phyloP scores from a whole-genome alignment of 2,329 filamentous ascomycete genomes.

The Aureobasidium sp. region DNA sequence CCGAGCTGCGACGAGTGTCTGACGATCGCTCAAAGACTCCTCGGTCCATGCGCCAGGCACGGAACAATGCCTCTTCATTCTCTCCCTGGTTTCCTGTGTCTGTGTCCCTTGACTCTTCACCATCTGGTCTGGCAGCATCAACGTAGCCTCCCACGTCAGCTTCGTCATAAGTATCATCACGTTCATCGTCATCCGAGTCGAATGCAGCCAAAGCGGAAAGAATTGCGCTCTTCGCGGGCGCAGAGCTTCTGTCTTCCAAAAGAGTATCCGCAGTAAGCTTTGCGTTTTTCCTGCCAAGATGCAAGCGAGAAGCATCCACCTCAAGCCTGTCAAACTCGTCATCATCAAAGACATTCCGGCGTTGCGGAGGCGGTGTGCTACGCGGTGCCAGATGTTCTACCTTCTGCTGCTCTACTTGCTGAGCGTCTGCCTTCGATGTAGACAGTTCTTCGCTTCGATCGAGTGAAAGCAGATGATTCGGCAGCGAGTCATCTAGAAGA shows the following conservation, averaged over 20 bases:
- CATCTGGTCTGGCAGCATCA: slow-evolving; percentile 51
- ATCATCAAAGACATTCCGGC: slow-evolving; percentile 71
- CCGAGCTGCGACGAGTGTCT: slow-evolving; percentile 57
- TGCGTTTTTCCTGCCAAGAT: slow-evolving; percentile 66
- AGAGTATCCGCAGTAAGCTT: slow-evolving; percentile 64
- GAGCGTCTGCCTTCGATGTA: slow-evolving; percentile 19
- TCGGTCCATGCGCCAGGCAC: slow-evolving; percentile 58
- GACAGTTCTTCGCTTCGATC: slow-evolving; percentile 61
- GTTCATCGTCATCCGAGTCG: slow-evolving; percentile 90
- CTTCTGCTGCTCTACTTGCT: slow-evolving; percentile 17
- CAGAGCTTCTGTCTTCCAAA: slow-evolving; percentile 56
- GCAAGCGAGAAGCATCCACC: slow-evolving; percentile 60
- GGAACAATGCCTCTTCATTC: slow-evolving; percentile 68
- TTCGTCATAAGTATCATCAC: slow-evolving; percentile 92
- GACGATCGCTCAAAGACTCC: slow-evolving; percentile 65
- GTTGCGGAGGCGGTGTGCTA: slow-evolving; percentile 49
- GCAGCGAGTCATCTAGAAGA: slow-evolving; percentile 70
- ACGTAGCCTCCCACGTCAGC: slow-evolving; percentile 87
- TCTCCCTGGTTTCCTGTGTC: slow-evolving; percentile 34
- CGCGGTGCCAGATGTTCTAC: slow-evolving; percentile 47
- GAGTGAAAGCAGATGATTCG: slow-evolving; percentile 56
- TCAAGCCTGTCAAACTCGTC: slow-evolving; percentile 71
- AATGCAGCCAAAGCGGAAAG: slow-evolving; percentile 81
- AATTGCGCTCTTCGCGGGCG: slow-evolving; percentile 76
- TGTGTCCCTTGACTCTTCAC: slow-evolving; percentile 44